phyloP scores from a whole-genome alignment of 1,139 yeast genomes.

The Lodderomyces orthopsilosis region DNA sequence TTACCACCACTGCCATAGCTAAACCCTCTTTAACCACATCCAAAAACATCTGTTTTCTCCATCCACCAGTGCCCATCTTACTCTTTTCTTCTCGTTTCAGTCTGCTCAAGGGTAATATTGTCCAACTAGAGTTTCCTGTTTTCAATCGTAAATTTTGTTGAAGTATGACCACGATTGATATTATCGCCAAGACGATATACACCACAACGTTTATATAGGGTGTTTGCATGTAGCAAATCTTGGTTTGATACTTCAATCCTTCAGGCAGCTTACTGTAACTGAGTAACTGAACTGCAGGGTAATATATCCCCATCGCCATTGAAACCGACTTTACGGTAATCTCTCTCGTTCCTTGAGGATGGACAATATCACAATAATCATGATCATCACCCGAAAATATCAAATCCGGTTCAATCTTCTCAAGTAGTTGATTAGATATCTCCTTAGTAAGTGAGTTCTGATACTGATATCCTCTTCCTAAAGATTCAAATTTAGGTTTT shows the following conservation, averaged over 20 bases:
- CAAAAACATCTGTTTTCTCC: slow-evolving; percentile 2
- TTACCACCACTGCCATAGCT: not conserved
- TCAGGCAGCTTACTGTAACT: slow-evolving; percentile 25
- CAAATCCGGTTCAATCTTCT: slow-evolving; percentile 57
- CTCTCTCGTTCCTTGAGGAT: slow-evolving; percentile 32
- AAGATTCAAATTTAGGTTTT: slow-evolving; percentile 17
- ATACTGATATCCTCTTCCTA: slow-evolving; percentile 49
- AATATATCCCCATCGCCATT: slow-evolving; percentile 58
- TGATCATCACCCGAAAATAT: slow-evolving; percentile 95
- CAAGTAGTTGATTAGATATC: slow-evolving; percentile 56
- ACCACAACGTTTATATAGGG: slow-evolving; percentile 45
- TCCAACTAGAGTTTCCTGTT: not conserved
- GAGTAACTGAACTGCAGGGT: slow-evolving; percentile 54
- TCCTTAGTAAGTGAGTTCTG: slow-evolving; percentile 53
- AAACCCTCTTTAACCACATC: slow-evolving; percentile 1
- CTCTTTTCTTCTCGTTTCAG: slow-evolving; percentile 1
- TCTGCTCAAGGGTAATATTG: slow-evolving; percentile 3
- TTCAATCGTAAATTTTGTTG: slow-evolving; percentile 28
- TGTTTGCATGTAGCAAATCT: slow-evolving; percentile 46
- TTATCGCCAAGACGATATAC: slow-evolving; percentile 39
- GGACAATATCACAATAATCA: slow-evolving; percentile 59
- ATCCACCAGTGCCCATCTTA: slow-evolving; percentile 1
- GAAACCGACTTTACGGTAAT: slow-evolving; percentile 55
- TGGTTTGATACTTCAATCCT: slow-evolving; percentile 32
- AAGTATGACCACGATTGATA: slow-evolving; percentile 28